phyloP scores from a whole-genome alignment of 2,329 filamentous ascomycete species.

The Penicillium sp. region DNA sequence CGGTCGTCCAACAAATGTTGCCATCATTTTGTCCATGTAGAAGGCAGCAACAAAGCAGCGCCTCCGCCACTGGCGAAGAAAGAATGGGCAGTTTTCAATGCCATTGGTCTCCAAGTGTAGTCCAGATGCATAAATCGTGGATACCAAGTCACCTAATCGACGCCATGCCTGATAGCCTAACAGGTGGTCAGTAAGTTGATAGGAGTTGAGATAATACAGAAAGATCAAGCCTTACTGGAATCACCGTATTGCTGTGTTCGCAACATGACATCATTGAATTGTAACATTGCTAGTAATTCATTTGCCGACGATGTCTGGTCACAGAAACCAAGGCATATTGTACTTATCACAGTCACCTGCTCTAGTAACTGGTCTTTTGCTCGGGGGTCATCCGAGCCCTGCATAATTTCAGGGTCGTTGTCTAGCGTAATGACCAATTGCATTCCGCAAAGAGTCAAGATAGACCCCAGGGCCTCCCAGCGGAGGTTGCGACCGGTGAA shows the following conservation, averaged over 20 bases:
- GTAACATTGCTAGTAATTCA: slow-evolving; percentile 38
- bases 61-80: slow-evolving; percentile 44
- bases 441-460: slow-evolving; percentile 42
- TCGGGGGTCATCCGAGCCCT: slow-evolving; percentile 20
- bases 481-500: slow-evolving; percentile 36
- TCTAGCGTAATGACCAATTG: slow-evolving; percentile 34
- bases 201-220: slow-evolving; percentile 11
- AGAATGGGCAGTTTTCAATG: slow-evolving; percentile 34
- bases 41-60: slow-evolving; percentile 47
- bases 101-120: slow-evolving; percentile 46
- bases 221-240: slow-evolving; percentile 35
- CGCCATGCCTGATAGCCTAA: slow-evolving; percentile 51
- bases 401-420: slow-evolving; percentile 32
- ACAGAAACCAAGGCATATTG: slow-evolving; percentile 34
- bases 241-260: slow-evolving; percentile 38
- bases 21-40: slow-evolving; percentile 49
- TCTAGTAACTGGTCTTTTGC: slow-evolving; percentile 33
- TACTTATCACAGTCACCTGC: slow-evolving; percentile 36
- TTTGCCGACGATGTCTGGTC: slow-evolving; percentile 36
- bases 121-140: slow-evolving; percentile 50
- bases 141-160: slow-evolving; percentile 48
- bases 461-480: slow-evolving; percentile 45
- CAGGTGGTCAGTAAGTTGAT: not conserved
- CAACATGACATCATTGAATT: slow-evolving; percentile 35
- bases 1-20: slow-evolving; percentile 53